These are phyloP conservation scores for Dactylorhiza incarnata DNA, from an alignment of 106 monocot genomes.

Conservation along the genomic window DNA sequence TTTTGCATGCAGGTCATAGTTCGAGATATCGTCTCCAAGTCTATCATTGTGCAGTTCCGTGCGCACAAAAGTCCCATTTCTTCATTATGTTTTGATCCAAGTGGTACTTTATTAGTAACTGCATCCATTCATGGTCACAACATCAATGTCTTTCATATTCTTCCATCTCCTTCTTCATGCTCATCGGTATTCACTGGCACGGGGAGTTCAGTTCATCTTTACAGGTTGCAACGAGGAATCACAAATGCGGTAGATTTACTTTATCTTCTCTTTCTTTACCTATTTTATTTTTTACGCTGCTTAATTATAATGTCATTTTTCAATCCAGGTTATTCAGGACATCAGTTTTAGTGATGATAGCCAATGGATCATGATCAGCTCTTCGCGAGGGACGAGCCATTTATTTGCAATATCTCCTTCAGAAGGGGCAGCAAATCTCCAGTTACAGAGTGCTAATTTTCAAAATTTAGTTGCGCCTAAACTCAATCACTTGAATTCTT, in stretches of 20 bases:
- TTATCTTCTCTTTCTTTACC: neutral
- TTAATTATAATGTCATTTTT: slow-evolving; percentile 4
- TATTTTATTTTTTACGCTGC: neutral
- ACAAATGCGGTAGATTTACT: slow-evolving; percentile 71
- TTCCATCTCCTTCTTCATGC: slow-evolving; percentile 38
- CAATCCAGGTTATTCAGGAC: slow-evolving; percentile 80
- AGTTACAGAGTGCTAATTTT: slow-evolving; percentile 14
- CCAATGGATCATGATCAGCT: slow-evolving; percentile 88
- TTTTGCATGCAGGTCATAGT: slow-evolving; percentile 65
- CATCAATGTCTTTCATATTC: slow-evolving; percentile 73
- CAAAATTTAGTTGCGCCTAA: slow-evolving; percentile 12
- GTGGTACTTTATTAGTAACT: slow-evolving; percentile 81
- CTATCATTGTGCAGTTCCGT: slow-evolving; percentile 76
- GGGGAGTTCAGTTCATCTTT: slow-evolving; percentile 70
- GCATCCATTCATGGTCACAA: slow-evolving; percentile 86
- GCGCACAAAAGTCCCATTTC: slow-evolving; percentile 90
- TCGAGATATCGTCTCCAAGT: slow-evolving; percentile 76
- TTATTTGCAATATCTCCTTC: slow-evolving; percentile 66
- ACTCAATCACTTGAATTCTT: slow-evolving; percentile 23
- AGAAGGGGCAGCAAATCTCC: slow-evolving; percentile 21
- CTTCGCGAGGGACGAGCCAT: slow-evolving; percentile 93
- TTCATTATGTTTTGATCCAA: slow-evolving; percentile 93
- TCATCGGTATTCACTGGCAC: slow-evolving; percentile 26
- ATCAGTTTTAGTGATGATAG: slow-evolving; percentile 94
- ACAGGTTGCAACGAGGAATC: slow-evolving; percentile 89